Evolutionary conservation across 768 basidiomycete species (phyloP), one percentile per base, ranked within the genome.

Genomic region (Pisolithus albus): DNA sequence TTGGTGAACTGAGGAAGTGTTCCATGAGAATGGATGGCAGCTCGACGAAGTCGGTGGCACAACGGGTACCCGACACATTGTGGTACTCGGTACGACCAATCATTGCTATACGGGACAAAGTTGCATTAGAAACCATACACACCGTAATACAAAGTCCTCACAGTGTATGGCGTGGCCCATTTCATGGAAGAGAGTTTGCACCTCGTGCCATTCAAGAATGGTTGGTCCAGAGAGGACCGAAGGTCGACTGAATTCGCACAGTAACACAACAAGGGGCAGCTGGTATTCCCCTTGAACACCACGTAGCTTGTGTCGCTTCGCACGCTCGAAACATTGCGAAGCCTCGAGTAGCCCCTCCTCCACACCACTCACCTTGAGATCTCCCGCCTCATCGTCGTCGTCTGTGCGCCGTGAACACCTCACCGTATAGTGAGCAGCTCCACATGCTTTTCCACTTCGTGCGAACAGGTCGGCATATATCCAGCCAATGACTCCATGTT

Each of bases 91-190:
- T 98, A 43, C 90, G 79, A 41, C 95, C 95, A 55, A 98, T 86
- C 96, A 99, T 99, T 1, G 96, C 95, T 98, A 59, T 11, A 24
- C 28, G 41, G 15, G 18, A 26, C 40, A 32, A 44, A 44, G 18
- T 4, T 24, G 24, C 16, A 28, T 34, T 21, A 24, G 32, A 49
- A 47, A 47, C 44, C 19, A 47, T 43, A 40, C 24, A 47, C 38
- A 32, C 24, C 28, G 24, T 18, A 37, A 50, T 18, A 15, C 57
- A 39, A 39, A 11, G n/a, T 15, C 76, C 92, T 76, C 62, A 97
- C 96, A 99, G 65, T 99, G 96, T 81, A 99, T 92, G 10, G 96
- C 96, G 70, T 99, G 96, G 1, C 96, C 96, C 92, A 98, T 96
- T 71, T 99, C 96, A 61, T 99, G 96, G 71, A 93, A 96, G 21